These are phyloP conservation scores for Skeletonema menzelii DNA, from an alignment of 108 stramenopile species.

Conservation along the genomic window DNA sequence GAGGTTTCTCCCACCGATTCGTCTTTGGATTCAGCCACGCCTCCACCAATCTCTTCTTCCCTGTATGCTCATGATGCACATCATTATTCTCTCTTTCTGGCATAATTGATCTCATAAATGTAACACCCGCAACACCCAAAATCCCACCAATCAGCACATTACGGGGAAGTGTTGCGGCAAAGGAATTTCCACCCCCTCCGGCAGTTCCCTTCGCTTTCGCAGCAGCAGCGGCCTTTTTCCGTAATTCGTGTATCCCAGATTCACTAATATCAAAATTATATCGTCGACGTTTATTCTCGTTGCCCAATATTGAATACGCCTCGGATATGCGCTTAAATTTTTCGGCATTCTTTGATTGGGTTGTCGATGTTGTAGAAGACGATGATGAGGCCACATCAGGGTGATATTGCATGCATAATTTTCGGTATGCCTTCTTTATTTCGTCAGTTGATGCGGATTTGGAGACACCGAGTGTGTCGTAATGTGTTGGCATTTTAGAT, in stretches of 20 bases:
- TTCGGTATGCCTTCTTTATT: constrained; percentile 93
- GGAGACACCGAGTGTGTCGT: constrained; percentile 80
- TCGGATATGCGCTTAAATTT: constrained; percentile 78
- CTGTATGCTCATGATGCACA: constrained; percentile 25
- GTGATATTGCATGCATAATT: constrained; percentile 87
- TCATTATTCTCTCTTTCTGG: constrained; percentile 16
- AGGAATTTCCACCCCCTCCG: constrained; percentile 14
- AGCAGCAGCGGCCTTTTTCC: not conserved
- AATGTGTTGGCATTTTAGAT: constrained; percentile 43
- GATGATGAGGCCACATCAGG: constrained; percentile 75
- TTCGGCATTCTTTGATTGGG: constrained; percentile 38
- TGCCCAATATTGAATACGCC: constrained; percentile 68
- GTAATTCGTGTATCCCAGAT: constrained; percentile 13
- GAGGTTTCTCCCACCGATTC: constrained; percentile 73
- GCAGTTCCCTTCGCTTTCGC: constrained; percentile 13
- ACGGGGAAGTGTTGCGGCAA: constrained; percentile 36
- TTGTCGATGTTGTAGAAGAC: constrained; percentile 22
- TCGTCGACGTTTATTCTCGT: constrained; percentile 43
- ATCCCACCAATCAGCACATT: constrained; percentile 49
- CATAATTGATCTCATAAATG: constrained; percentile 3
- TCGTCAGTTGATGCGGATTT: constrained; percentile 69
- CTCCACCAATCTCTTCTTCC: constrained; percentile 59
- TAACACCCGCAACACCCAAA: constrained; percentile 26
- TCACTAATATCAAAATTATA: constrained; percentile 60
- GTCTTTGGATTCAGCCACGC: constrained; percentile 83